These are phyloP conservation scores for Lepidium campestre DNA, from an alignment of 441 rosid genomes.

Conservation along the genomic window DNA sequence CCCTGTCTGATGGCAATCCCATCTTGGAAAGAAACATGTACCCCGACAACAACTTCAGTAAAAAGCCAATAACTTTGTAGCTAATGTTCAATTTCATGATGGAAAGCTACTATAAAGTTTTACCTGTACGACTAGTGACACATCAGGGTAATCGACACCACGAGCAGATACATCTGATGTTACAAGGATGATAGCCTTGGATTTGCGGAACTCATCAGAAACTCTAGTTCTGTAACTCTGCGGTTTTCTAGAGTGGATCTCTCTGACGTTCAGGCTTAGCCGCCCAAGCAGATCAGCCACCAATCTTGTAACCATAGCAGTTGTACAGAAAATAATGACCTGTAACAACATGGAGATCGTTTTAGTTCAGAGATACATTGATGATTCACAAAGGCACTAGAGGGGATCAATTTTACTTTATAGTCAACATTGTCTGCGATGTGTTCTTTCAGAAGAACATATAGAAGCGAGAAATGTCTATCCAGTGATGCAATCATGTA, in stretches of 20 bases:
- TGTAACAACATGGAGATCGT: slow-evolving; percentile 25
- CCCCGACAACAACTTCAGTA: slow-evolving; percentile 5
- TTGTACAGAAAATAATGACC: slow-evolving; percentile 92
- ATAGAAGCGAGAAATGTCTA: slow-evolving; percentile 65
- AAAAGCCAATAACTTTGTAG: not conserved
- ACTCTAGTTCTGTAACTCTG: slow-evolving; percentile 84
- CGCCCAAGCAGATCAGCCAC: slow-evolving; percentile 68
- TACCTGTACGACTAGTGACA: slow-evolving; percentile 92
- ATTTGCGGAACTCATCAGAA: slow-evolving; percentile 93
- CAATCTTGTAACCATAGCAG: slow-evolving; percentile 85
- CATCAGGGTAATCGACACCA: slow-evolving; percentile 97
- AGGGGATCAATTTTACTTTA: slow-evolving; percentile 43
- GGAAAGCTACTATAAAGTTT: not conserved
- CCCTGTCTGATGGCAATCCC: slow-evolving; percentile 82
- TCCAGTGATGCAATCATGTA: slow-evolving; percentile 70
- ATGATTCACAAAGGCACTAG: not conserved
- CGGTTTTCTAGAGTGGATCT: slow-evolving; percentile 91
- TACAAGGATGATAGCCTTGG: slow-evolving; percentile 85
- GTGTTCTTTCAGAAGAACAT: slow-evolving; percentile 71
- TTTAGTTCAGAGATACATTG: not conserved
- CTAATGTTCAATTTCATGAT: not conserved
- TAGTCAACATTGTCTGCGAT: slow-evolving; percentile 69
- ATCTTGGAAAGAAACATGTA: slow-evolving; percentile 36
- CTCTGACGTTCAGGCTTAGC: slow-evolving; percentile 79
- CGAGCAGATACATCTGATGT: slow-evolving; percentile 98